Conservation (phyloP, 192 early-diverging fungal species). For the Coemansia sp. region DNA sequence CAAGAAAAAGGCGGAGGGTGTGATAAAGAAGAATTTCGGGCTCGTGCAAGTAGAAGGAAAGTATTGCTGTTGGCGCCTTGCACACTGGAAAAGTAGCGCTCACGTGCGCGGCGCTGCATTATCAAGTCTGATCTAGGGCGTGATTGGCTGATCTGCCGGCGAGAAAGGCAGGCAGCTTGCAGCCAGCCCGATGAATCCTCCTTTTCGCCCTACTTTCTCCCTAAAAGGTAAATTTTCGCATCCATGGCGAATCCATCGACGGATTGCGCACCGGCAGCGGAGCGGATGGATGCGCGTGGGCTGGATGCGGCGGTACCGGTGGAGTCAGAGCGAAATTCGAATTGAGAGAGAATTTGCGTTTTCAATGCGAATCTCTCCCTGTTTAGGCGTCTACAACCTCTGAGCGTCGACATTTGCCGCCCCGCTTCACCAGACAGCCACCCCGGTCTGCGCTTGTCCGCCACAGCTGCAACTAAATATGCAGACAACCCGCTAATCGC, state of each 20-base stretch:
- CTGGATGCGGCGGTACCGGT: neutral
- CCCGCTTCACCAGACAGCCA: no score
- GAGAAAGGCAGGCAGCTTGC: constrained; percentile 50
- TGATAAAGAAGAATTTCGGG: neutral
- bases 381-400: no score
- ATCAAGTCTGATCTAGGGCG: neutral
- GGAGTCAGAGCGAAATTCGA: neutral
- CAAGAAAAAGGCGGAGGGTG: no score
- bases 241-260: no score
- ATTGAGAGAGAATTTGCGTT: neutral
- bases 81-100: neutral
- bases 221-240: no score
- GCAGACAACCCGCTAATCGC: no score
- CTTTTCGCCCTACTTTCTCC: no score
- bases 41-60: neutral
- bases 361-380: neutral
- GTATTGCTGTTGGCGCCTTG: neutral
- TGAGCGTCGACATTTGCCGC: no score
- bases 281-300: no score
- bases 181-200: constrained; percentile 5
- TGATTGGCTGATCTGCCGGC: constrained; percentile 52
- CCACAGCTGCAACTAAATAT: no score
- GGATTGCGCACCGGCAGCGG: no score
- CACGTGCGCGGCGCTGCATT: neutral
- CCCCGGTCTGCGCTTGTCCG: no score